These are phyloP conservation scores for Rhodotorula diobovata DNA, from an alignment of 768 basidiomycete species.

Conservation along the genomic window DNA sequence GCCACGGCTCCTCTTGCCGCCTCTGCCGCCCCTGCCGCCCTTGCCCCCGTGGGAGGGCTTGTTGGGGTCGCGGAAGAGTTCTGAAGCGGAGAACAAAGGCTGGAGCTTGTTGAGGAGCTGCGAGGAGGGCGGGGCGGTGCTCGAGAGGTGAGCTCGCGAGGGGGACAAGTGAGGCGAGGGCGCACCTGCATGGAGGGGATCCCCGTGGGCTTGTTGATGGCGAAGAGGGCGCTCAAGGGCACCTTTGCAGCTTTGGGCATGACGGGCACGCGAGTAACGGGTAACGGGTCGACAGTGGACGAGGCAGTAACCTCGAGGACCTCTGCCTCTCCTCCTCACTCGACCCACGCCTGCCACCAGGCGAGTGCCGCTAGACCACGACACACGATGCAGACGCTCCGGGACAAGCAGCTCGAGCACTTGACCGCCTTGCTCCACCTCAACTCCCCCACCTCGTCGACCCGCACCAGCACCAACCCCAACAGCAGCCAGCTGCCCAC, in stretches of 20 bases:
- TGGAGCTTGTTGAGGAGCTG: slow-evolving; percentile 77
- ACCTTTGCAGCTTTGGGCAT: slow-evolving; percentile 27
- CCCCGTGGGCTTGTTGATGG: slow-evolving; percentile 83
- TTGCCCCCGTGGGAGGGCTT: not conserved
- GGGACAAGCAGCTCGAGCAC: slow-evolving; percentile 80
- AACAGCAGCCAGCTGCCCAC: slow-evolving; percentile 56
- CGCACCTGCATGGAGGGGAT: slow-evolving; percentile 71
- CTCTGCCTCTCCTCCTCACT: not conserved
- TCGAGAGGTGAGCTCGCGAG: not conserved
- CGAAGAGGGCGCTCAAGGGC: slow-evolving; percentile 61
- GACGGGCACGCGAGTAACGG: not conserved
- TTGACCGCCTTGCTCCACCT: slow-evolving; percentile 81
- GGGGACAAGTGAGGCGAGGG: not conserved
- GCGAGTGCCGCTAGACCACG: not conserved
- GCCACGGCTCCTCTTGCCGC: slow-evolving; percentile 50
- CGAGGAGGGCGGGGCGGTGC: not conserved
- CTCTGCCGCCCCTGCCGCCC: slow-evolving; percentile 22
- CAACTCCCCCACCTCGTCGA: slow-evolving; percentile 51
- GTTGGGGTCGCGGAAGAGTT: slow-evolving; percentile 57
- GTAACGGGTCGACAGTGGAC: too few species aligned
- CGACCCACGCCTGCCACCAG: not conserved
- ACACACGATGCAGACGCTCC: slow-evolving; percentile 54
- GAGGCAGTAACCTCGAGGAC: not conserved
- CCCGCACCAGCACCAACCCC: not conserved
- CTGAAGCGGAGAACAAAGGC: slow-evolving; percentile 67